Conservation (phyloP, 148 eudicot species). For the Salicornia ramosissima region DNA sequence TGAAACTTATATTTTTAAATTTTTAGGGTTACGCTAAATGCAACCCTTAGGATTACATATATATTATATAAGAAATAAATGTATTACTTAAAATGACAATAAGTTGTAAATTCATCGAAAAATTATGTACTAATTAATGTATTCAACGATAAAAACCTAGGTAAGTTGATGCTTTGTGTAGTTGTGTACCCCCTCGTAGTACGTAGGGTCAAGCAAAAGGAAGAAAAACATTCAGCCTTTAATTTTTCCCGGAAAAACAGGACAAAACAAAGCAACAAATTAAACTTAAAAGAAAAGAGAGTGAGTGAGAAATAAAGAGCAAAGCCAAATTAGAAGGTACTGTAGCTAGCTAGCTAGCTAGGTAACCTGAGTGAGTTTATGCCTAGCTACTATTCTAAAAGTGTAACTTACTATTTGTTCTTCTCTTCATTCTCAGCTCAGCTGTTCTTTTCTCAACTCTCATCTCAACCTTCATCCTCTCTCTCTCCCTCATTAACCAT, state of each 20-base stretch:
- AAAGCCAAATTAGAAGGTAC: no score
- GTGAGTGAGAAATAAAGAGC: background rate
- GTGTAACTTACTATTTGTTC: background rate
- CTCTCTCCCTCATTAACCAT: background rate
- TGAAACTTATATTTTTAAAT: no score
- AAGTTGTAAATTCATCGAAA: no score
- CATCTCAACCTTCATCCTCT: background rate
- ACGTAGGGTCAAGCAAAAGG: constrained; percentile 29
- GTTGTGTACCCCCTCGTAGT: constrained; percentile 27
- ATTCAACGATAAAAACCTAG: no score
- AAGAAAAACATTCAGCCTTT: constrained; percentile 12
- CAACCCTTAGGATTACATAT: no score
- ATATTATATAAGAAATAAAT: no score
- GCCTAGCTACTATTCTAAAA: constrained; percentile 19
- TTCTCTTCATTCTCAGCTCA: constrained; percentile 1
- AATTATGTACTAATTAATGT: no score
- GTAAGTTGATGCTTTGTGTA: background rate
- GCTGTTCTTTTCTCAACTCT: no score
- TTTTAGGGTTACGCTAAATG: no score
- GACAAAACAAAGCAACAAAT: constrained; percentile 25
- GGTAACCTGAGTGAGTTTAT: constrained; percentile 4
- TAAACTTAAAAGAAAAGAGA: background rate
- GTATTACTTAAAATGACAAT: no score
- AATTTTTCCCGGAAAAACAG: constrained; percentile 32
- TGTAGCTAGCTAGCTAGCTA: no score